Conservation (phyloP, 139 green algal species). For the Micractinium sp. region DNA sequence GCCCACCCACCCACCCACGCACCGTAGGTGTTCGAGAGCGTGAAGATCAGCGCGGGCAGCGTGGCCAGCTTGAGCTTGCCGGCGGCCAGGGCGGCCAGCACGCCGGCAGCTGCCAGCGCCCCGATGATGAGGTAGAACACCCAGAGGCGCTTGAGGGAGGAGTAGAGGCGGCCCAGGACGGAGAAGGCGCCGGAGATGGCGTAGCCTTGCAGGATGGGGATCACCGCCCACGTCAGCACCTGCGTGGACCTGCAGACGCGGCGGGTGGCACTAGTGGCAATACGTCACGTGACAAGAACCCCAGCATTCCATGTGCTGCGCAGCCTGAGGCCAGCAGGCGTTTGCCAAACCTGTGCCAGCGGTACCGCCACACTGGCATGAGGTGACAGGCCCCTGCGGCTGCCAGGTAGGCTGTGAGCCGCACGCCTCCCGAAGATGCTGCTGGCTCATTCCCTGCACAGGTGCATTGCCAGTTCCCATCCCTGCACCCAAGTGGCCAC, state of each 20-base stretch:
- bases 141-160: slow-evolving; percentile 71
- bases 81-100: slow-evolving; percentile 62
- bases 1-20: not conserved
- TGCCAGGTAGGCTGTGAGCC: too few species aligned
- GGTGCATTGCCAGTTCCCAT: too few species aligned
- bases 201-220: slow-evolving; percentile 90
- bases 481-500: not conserved
- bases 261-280: not conserved
- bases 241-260: slow-evolving; percentile 72
- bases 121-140: slow-evolving; percentile 81
- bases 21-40: slow-evolving; percentile 90
- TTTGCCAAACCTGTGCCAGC: too few species aligned
- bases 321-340: too few species aligned
- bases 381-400: too few species aligned
- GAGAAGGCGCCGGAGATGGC: slow-evolving; percentile 91
- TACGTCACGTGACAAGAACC: too few species aligned
- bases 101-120: slow-evolving; percentile 54
- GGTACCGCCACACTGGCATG: too few species aligned
- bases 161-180: slow-evolving; percentile 51
- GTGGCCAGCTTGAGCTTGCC: slow-evolving; percentile 51
- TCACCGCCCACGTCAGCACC: slow-evolving; percentile 83
- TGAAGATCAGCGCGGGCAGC: slow-evolving; percentile 75
- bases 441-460: not conserved
- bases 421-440: not conserved
- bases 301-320: too few species aligned